Evolutionary conservation across 352 stramenopile species (phyloP).

Genomic region (Pythium phragmiticola): DNA sequence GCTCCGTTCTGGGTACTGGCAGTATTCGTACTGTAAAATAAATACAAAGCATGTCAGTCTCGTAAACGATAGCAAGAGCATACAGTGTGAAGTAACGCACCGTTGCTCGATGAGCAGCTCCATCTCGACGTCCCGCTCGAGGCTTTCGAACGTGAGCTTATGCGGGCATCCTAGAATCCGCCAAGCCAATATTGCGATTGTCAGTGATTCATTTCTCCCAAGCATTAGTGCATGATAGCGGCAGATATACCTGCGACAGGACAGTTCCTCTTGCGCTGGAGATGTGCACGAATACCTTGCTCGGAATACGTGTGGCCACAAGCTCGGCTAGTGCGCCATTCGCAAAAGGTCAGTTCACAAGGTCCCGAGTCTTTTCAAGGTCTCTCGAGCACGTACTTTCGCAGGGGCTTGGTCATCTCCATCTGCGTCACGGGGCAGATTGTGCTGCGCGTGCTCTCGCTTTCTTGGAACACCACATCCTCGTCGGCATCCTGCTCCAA

Average conservation of each 20-base stretch:
- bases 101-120: slow-evolving; percentile 71
- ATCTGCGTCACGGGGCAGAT: slow-evolving; percentile 82
- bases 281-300: slow-evolving; percentile 67
- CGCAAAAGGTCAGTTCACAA: not conserved
- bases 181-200: not conserved
- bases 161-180: slow-evolving; percentile 61
- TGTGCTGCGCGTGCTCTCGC: slow-evolving; percentile 67
- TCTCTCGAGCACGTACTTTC: slow-evolving; percentile 46
- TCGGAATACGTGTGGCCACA: slow-evolving; percentile 85
- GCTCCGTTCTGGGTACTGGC: slow-evolving; percentile 30
- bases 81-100: slow-evolving; percentile 24
- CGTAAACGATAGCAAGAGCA: not conserved
- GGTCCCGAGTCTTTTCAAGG: not conserved
- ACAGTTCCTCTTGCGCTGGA: slow-evolving; percentile 73
- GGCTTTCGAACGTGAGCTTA: slow-evolving; percentile 45
- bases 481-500: slow-evolving; percentile 63
- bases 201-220: not conserved
- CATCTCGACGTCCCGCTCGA: slow-evolving; percentile 88
- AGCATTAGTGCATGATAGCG: not conserved
- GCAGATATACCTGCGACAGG: slow-evolving; percentile 56
- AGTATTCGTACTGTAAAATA: slow-evolving; percentile 30
- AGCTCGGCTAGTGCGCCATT: slow-evolving; percentile 33
- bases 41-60: not conserved
- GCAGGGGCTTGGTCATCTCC: slow-evolving; percentile 72
- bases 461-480: slow-evolving; percentile 81